Base-by-base conservation (phyloP, 1,284 basidiomycete species). In the Cutaneotrichosporon cyanovorans region DNA sequence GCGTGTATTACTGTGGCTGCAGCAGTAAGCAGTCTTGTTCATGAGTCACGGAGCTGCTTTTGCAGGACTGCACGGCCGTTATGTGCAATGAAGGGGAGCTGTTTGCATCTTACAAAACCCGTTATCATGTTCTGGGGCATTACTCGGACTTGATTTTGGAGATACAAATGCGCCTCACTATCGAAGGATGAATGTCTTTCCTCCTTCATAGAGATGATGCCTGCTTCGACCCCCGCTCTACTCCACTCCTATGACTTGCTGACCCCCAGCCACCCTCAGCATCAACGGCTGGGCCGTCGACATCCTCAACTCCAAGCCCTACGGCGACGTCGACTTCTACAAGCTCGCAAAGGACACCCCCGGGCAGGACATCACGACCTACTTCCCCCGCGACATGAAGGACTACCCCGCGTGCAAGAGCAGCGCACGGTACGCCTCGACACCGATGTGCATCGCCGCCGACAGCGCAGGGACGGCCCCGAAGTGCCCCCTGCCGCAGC, bases 351-450 rank as follows among this genome's bases (percentile, higher is more conserved):
- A 71, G 34, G 68, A 79, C 39, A 66, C 77, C 42, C 78, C 76
- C 5, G 93, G 91, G 10, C 82, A 86, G 59, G 95, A 99, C 69
- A 85, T 95, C 66, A 93, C 93, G 2, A 76, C 80, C 23, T 76
- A 83, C 47, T 97, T 98, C 69, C 76, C 78, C 48, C 85, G 88
- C 32, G 72, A 73, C 11, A 78, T 81, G 5, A 65, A 76, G 34
- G 76, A 82, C 54, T 92, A 80, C 62, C 65, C 79, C 3, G 65
- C 74, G 2, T 96, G 91, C 72, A 65, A 59, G 38, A 72, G 85
- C 43, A 72, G 69, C 23, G 82, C 80, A 55, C 76, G 76, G 30
- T 84, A 81, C 51, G 90, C 91, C 33, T 76, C 77, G 7, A 85
- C 88, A 51, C 70, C 78, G 20, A 82, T 87, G 1, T 98, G 93